Evolutionary conservation across 306 rosid genomes (phyloP).

Genomic region (Rubus idaeus): DNA sequence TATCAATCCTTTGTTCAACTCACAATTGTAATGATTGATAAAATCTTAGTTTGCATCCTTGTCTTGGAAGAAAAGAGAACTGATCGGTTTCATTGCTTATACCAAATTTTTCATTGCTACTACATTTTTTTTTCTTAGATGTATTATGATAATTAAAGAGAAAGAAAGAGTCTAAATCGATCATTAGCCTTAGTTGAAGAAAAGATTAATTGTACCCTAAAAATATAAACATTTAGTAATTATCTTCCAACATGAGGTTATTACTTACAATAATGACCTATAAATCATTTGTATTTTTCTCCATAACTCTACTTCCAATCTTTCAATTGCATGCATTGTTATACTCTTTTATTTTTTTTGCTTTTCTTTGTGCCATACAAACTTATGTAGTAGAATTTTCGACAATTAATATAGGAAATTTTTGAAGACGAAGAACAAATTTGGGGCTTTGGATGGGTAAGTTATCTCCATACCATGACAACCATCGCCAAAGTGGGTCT

Average conservation of each 20-base stretch:
- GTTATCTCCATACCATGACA: constrained; percentile 30
- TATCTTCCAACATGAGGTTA: too few relatives aligned
- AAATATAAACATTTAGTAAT: background rate
- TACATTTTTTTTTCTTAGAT: too few relatives aligned
- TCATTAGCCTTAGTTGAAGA: too few relatives aligned
- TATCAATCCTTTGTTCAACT: too few relatives aligned
- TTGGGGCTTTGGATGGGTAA: constrained; percentile 17
- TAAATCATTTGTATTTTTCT: too few relatives aligned
- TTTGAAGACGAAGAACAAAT: constrained; percentile 17
- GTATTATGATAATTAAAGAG: too few relatives aligned
- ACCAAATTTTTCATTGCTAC: background rate
- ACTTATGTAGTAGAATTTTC: background rate
- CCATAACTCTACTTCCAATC: background rate
- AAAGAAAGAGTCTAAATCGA: background rate
- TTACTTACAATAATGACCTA: too few relatives aligned
- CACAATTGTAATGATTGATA: background rate
- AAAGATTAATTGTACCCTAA: background rate
- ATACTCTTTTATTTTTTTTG: too few relatives aligned
- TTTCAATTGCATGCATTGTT: background rate
- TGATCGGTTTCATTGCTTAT: background rate
- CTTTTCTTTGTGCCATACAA: background rate
- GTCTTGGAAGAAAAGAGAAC: background rate
- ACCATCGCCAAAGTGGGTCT: constrained; percentile 24
- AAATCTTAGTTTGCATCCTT: background rate
- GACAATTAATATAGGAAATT: constrained; percentile 8